Conservation (phyloP, 768 basidiomycete genomes). For the Suillus bovinus region DNA sequence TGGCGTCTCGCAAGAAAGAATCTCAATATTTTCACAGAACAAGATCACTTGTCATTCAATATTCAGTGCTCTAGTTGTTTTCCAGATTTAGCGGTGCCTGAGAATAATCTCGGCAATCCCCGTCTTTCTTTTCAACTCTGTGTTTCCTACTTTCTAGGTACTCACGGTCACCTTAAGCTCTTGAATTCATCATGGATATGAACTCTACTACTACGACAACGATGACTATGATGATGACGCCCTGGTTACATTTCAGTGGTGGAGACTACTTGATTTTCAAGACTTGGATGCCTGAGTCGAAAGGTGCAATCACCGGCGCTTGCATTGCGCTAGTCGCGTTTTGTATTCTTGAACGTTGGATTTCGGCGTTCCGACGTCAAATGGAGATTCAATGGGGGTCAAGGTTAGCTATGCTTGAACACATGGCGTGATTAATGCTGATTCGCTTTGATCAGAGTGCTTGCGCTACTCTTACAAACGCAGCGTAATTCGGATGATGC, state of each 20-base stretch:
- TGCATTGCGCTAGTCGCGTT: constrained; percentile 71
- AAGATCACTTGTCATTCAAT: too few species aligned
- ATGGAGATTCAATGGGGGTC: constrained; percentile 59
- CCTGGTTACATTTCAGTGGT: constrained; percentile 68
- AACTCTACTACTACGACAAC: constrained; percentile 11
- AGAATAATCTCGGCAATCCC: background rate
- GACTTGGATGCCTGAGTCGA: constrained; percentile 64
- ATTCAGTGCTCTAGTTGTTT: too few species aligned
- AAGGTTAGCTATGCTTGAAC: constrained; percentile 41
- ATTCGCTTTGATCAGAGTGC: constrained; percentile 13
- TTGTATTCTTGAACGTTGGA: constrained; percentile 68
- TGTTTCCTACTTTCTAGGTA: background rate
- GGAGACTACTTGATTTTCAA: constrained; percentile 70
- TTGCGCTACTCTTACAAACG: constrained; percentile 7
- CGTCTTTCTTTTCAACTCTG: background rate
- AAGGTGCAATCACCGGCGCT: constrained; percentile 73
- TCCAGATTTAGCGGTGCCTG: background rate
- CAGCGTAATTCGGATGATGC: background rate
- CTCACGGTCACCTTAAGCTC: background rate
- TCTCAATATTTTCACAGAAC: too few species aligned
- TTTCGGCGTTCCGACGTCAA: constrained; percentile 55
- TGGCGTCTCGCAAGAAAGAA: background rate
- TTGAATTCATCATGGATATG: constrained; percentile 10
- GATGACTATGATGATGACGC: constrained; percentile 49
- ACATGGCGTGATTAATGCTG: constrained; percentile 1